Evolutionary conservation across 2,329 filamentous ascomycete genomes (phyloP), one percentile per base, ranked within the genome.

Genomic region (Pleomassaria siparia): DNA sequence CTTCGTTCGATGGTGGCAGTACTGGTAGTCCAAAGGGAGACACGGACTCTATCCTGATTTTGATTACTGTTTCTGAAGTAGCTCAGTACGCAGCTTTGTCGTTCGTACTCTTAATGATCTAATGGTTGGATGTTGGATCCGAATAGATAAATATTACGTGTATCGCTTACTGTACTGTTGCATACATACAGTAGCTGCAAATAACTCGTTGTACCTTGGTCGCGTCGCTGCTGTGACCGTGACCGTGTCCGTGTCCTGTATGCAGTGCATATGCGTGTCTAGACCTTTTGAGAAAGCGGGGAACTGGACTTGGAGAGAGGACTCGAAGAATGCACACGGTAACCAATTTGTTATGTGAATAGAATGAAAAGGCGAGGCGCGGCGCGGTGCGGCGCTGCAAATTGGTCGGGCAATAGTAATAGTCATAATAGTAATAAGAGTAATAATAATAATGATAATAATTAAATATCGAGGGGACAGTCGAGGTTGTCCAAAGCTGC

Each of bases 61-160:
- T 28, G 21, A 15, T 46, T 43, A 22, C 29, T 50, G 43, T 50
- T 43, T 25, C 20, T 39, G 18, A 29, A 30, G 24, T 30, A 22
- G 13, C 20, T 18, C 30, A 40, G 33, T 16, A 40, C 35, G 37
- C 9, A n/a, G n/a, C 22, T 40, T 46, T 40, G 40, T 30, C 28
- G 15, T 13, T 25, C 45, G 42, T 44, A 49, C 46, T 49, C 25
- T 42, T 51, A 51, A 51, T 51, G 49, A 48, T 47, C 33, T 51
- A 48, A 30, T 48, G 49, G 25, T 51, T 54, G 51, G 51, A 51
- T 51, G 44, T 42, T 33, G 30, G 26, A 51, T 40, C 29, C 35
- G 29, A 28, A 36, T 29, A n/a, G 21, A 37, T 28, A 10, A 40
- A 26, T 26, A 40, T 22, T 26, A 8, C 18, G n/a, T n/a, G n/a